Base-by-base conservation (phyloP, 495 filamentous ascomycete species). In the Cladorrhinum samala region DNA sequence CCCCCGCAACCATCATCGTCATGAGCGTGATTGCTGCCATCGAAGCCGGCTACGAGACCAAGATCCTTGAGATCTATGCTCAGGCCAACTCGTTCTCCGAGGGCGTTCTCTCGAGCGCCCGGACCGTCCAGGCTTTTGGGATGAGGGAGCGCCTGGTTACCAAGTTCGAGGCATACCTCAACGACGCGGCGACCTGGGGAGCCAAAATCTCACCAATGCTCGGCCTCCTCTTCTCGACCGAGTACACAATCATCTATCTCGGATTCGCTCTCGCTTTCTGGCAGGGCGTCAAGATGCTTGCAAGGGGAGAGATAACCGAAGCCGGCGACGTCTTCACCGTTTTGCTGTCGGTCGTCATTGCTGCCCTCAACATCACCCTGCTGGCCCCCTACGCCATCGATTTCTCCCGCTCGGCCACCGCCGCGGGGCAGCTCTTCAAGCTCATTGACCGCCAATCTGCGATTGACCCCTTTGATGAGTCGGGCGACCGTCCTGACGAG, bases 181-280 rank as follows among this genome's bases (percentile, higher is more conserved):
- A 56, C 33, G 72, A 79, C 38, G 92, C 89, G 9, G 81, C 91
- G 60, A 80, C 72, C 55, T 87, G 78, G 73, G 91, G 91, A 8
- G 75, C 78, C 65, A 91, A 85, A 69, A 77, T 80, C 55, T 85
- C 90, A 58, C 68, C 77, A 14, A 69, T 79, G 2, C 63, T 91
- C 14, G 86, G 81, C 13, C 50, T 82, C n/a, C 86, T 96, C 83
- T 74, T 95, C 42, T 87, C 83, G 33, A 71, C 74, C 33, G 85
- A 94, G 79, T 87, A 94, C 71, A 75, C 77, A 54, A 73, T 91
- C 55, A 81, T 96, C 57, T 95, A 89, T 64, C 65, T 89, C 36
- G 91, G 89, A 63, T 95, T 94, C 55, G 87, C 83, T 38, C 79
- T 97, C 18, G 84, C 89, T 18, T 97, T 96, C 70, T 97, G 92